Percentiles rank a stretch among this genome's conserved stretches.
These are phyloP conservation scores for Glycine tomentella DNA, from an alignment of 306 rosid species.

Conservation along the genomic window DNA sequence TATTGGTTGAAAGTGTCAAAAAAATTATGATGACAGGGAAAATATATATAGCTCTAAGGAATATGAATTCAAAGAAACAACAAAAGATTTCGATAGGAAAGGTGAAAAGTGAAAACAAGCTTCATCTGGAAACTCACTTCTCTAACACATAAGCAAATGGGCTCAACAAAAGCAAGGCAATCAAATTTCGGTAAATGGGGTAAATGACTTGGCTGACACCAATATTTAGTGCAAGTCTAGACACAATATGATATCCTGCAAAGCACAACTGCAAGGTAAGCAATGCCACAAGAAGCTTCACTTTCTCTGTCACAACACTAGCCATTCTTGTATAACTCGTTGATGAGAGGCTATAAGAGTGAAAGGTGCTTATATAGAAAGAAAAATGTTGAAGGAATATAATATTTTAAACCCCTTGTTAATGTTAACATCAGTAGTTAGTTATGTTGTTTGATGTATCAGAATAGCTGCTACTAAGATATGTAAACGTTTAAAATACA, in stretches of 20 bases:
- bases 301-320: slow-evolving; percentile 55
- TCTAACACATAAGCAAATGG: slow-evolving; percentile 73
- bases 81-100: slow-evolving; percentile 19
- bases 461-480: slow-evolving; percentile 2
- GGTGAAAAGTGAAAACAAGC: slow-evolving; percentile 1
- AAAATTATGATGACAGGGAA: too few relatives aligned
- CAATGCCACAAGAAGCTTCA: slow-evolving; percentile 65
- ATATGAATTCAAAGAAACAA: slow-evolving; percentile 17
- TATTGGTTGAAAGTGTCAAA: neutral
- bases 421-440: slow-evolving; percentile 24
- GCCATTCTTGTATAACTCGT: slow-evolving; percentile 49
- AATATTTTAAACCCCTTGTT: slow-evolving; percentile 6
- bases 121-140: slow-evolving; percentile 58
- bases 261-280: slow-evolving; percentile 66
- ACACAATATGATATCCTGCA: slow-evolving; percentile 84
- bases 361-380: slow-evolving; percentile 38
- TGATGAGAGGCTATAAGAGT: slow-evolving; percentile 26
- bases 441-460: slow-evolving; percentile 41
- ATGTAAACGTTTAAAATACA: neutral
- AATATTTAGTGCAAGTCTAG: slow-evolving; percentile 76
- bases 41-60: neutral
- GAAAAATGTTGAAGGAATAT: slow-evolving; percentile 35
- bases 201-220: slow-evolving; percentile 77
- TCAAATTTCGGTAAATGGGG: slow-evolving; percentile 69
- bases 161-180: slow-evolving; percentile 63